phyloP scores from a whole-genome alignment of 306 rosid genomes.

The Acacia acuminata region DNA sequence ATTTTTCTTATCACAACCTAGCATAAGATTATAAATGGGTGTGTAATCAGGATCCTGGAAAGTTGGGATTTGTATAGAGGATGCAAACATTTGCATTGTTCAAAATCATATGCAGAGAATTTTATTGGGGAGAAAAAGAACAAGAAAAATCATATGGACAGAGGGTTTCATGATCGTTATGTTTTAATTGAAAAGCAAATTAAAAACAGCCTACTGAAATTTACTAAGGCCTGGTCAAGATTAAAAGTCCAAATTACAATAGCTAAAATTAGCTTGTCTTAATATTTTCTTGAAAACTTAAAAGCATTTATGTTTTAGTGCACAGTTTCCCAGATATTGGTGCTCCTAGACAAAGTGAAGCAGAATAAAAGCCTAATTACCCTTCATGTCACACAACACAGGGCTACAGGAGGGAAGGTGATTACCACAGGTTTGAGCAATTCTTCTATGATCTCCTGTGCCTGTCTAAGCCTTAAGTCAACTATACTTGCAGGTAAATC shows the following conservation, averaged over 20 bases:
- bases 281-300: constrained; percentile 9
- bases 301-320: background rate
- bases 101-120: background rate
- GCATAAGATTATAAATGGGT: background rate
- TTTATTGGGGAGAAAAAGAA: too few relatives aligned
- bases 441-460: constrained; percentile 94
- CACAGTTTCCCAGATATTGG: background rate
- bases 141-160: too few relatives aligned
- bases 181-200: background rate
- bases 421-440: constrained; percentile 96
- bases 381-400: constrained; percentile 16
- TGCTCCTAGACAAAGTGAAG: background rate
- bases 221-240: background rate
- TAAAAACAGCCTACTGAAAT: background rate
- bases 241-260: constrained; percentile 15
- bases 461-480: constrained; percentile 91
- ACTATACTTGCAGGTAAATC: constrained; percentile 87
- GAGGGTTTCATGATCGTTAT: background rate
- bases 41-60: background rate
- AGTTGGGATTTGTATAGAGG: background rate
- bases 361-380: constrained; percentile 27
- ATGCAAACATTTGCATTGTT: background rate
- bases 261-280: constrained; percentile 4
- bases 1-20: background rate
- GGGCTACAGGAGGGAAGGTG: constrained; percentile 27